Conservation (phyloP, 352 stramenopile species). For the Aphanomyces stellatus region DNA sequence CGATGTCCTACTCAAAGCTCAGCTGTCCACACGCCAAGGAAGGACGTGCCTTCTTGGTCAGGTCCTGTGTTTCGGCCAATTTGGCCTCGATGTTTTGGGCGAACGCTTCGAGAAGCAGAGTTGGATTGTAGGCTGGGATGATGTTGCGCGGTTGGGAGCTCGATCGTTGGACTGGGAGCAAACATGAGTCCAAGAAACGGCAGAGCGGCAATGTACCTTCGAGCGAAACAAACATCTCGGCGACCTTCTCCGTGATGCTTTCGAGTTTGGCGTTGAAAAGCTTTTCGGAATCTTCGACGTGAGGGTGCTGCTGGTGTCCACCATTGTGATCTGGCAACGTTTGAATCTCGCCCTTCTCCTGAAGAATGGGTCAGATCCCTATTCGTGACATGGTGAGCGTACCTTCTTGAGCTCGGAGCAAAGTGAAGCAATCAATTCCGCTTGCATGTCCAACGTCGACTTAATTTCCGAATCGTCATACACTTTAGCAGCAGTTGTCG, state of each 20-base stretch:
- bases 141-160: slow-evolving; percentile 24
- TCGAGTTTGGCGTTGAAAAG: slow-evolving; percentile 66
- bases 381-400: not conserved
- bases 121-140: slow-evolving; percentile 12
- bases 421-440: slow-evolving; percentile 17
- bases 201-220: slow-evolving; percentile 28
- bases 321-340: too few species aligned
- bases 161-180: slow-evolving; percentile 12
- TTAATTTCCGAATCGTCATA: slow-evolving; percentile 20
- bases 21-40: slow-evolving; percentile 57
- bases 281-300: slow-evolving; percentile 27
- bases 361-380: not conserved
- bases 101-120: slow-evolving; percentile 13
- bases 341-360: slow-evolving; percentile 32
- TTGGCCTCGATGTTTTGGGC: slow-evolving; percentile 20
- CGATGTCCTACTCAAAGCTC: slow-evolving; percentile 55
- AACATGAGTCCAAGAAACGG: not conserved
- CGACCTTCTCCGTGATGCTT: slow-evolving; percentile 75
- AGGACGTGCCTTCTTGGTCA: slow-evolving; percentile 37
- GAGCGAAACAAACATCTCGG: slow-evolving; percentile 36
- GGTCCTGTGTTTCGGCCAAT: slow-evolving; percentile 11
- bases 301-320: slow-evolving; percentile 30
- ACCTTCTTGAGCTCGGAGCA: slow-evolving; percentile 30
- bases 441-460: slow-evolving; percentile 12
- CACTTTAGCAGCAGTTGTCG: not conserved